phyloP scores from a whole-genome alignment of 495 filamentous ascomycete genomes.

The Aspergillus saccharolyticus region DNA sequence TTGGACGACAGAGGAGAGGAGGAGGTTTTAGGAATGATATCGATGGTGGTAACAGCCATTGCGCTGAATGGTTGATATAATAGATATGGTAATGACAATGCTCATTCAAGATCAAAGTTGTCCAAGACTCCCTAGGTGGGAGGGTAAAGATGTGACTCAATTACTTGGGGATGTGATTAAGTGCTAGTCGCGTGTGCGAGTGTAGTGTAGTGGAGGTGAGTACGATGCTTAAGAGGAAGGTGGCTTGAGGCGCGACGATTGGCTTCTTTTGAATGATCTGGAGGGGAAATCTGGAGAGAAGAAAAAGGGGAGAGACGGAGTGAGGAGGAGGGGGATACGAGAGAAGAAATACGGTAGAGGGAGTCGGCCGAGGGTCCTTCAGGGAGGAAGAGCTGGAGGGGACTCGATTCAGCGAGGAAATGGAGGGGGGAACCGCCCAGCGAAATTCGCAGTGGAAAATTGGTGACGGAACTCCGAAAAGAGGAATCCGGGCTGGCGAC shows the following conservation, averaged over 20 bases:
- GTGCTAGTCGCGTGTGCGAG: not conserved
- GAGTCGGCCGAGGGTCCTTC: not conserved
- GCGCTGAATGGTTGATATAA: not conserved
- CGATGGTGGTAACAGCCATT: slow-evolving; percentile 20
- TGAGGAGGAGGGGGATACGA: not conserved
- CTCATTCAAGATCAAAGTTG: not conserved
- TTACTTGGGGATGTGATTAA: not conserved
- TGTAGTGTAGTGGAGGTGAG: not conserved
- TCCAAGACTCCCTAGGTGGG: not conserved
- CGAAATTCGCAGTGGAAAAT: not conserved
- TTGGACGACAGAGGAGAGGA: slow-evolving; percentile 19
- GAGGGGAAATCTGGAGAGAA: slow-evolving; percentile 6
- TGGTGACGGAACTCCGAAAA: slow-evolving; percentile 17
- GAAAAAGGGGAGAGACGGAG: not conserved
- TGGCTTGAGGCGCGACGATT: not conserved
- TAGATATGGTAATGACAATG: not conserved
- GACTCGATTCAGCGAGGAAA: not conserved
- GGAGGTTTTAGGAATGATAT: slow-evolving; percentile 12
- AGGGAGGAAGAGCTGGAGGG: not conserved
- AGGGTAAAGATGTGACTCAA: not conserved
- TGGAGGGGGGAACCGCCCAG: too few relatives aligned
- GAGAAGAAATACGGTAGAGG: not conserved
- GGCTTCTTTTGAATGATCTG: not conserved
- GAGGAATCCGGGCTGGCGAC: slow-evolving; percentile 17
- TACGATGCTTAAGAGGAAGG: not conserved